Percentiles rank a stretch among this genome's conserved stretches.
Conservation (phyloP, 2,329 filamentous ascomycete genomes). For the Ophiostoma piceae region DNA sequence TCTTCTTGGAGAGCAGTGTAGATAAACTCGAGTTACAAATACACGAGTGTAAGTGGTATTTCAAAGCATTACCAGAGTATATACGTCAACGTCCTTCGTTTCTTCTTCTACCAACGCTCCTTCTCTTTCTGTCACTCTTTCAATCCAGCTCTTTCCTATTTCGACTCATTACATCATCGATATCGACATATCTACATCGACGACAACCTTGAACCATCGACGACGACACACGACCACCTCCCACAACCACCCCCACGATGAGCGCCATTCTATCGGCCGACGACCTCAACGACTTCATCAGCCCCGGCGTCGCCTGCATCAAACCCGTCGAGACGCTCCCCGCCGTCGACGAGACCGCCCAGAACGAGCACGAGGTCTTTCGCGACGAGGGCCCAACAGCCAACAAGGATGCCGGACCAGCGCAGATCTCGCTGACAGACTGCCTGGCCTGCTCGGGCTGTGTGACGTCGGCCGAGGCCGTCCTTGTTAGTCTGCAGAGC, state of each 20-base stretch:
- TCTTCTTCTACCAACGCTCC: neutral
- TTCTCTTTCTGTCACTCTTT: neutral
- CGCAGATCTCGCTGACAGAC: slow-evolving; percentile 92
- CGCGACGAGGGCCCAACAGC: slow-evolving; percentile 71
- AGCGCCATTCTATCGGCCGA: slow-evolving; percentile 95
- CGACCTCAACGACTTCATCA: slow-evolving; percentile 98
- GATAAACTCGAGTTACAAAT: neutral
- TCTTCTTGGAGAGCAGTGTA: neutral
- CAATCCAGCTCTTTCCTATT: neutral
- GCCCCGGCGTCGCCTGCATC: slow-evolving; percentile 93
- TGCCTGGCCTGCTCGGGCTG: slow-evolving; percentile 96
- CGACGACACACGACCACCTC: neutral
- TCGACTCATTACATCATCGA: slow-evolving; percentile 8
- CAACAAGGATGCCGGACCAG: slow-evolving; percentile 53
- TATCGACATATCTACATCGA: neutral
- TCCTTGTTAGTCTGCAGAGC: slow-evolving; percentile 91
- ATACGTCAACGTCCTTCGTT: too few species aligned
- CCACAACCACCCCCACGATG: slow-evolving; percentile 51
- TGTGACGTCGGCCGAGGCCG: slow-evolving; percentile 93
- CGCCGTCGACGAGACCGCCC: slow-evolving; percentile 43
- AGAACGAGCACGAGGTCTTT: slow-evolving; percentile 73
- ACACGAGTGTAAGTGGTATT: slow-evolving; percentile 10
- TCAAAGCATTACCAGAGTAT: neutral
- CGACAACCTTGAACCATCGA: too few species aligned
- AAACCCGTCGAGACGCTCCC: slow-evolving; percentile 94